Conservation (phyloP, 371 early-diverging fungal species). For the Mucor mucedo region DNA sequence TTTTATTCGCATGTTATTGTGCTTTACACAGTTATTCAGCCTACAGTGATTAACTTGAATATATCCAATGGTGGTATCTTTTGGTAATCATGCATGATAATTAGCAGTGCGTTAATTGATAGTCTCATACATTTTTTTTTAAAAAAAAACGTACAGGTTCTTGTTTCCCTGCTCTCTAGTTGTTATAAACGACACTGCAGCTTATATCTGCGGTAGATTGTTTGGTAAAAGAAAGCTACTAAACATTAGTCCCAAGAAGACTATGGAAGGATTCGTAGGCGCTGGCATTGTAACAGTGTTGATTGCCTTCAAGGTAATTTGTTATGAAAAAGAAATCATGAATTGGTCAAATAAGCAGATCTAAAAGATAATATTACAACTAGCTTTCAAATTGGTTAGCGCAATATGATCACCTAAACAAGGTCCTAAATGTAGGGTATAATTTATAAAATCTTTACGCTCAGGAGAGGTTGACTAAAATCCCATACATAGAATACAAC, state of each 20-base stretch:
- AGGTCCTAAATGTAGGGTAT: too few relatives aligned
- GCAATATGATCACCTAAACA: neutral
- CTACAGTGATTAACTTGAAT: slow-evolving; percentile 32
- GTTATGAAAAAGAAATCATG: neutral
- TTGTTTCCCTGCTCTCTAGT: slow-evolving; percentile 34
- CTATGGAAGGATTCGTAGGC: slow-evolving; percentile 39
- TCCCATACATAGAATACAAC: neutral
- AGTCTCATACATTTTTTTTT: too few relatives aligned
- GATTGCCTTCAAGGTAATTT: slow-evolving; percentile 22
- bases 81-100: slow-evolving; percentile 25
- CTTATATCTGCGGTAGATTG: slow-evolving; percentile 31
- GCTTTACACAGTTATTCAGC: slow-evolving; percentile 31
- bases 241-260: slow-evolving; percentile 36
- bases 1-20: slow-evolving; percentile 36
- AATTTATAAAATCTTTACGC: neutral
- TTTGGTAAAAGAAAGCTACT: slow-evolving; percentile 23
- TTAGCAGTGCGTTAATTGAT: too few relatives aligned
- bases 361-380: neutral
- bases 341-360: neutral
- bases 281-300: slow-evolving; percentile 28
- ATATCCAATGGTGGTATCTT: slow-evolving; percentile 33
- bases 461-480: neutral
- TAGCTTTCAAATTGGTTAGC: neutral
- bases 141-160: slow-evolving; percentile 21
- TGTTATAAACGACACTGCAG: slow-evolving; percentile 35